Percentiles rank a stretch among this genome's conserved stretches.
Conservation (phyloP, 257 asterid species). For the Fraxinus anomala region DNA sequence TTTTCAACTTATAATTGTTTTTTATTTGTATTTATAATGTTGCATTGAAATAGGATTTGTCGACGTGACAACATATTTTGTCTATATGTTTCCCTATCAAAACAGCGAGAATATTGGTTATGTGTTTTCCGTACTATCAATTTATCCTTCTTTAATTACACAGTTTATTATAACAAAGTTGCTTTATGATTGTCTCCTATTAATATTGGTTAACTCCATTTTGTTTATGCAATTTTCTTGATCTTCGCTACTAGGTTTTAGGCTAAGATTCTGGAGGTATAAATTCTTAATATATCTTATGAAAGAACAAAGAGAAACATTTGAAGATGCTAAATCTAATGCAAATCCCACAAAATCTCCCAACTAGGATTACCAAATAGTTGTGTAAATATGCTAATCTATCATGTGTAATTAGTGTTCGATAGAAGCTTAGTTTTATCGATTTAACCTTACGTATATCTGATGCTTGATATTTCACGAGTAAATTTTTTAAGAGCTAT, state of each 20-base stretch:
- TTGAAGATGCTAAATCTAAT: constrained; percentile 35
- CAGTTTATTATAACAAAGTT: not conserved
- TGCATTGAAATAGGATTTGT: constrained; percentile 38
- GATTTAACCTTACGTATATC: not conserved
- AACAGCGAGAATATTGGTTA: constrained; percentile 64
- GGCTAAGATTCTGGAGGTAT: constrained; percentile 26
- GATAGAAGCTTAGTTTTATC: not conserved
- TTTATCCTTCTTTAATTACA: not conserved
- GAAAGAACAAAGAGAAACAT: constrained; percentile 35
- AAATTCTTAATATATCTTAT: constrained; percentile 39
- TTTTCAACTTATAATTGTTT: not conserved
- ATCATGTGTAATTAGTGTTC: not conserved
- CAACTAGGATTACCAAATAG: constrained; percentile 31
- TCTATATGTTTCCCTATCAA: constrained; percentile 67
- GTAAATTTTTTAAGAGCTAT: not conserved
- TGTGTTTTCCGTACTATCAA: constrained; percentile 35
- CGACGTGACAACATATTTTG: constrained; percentile 60
- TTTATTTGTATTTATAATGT: not conserved
- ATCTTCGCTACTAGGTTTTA: constrained; percentile 7
- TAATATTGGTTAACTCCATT: not conserved
- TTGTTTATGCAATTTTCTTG: not conserved
- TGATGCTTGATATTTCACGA: too few relatives aligned
- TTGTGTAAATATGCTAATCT: constrained; percentile 22
- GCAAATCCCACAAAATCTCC: constrained; percentile 49
- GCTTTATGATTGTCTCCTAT: constrained; percentile 28